Conservation (phyloP, 768 basidiomycete genomes). For the Boletus huronensis region DNA sequence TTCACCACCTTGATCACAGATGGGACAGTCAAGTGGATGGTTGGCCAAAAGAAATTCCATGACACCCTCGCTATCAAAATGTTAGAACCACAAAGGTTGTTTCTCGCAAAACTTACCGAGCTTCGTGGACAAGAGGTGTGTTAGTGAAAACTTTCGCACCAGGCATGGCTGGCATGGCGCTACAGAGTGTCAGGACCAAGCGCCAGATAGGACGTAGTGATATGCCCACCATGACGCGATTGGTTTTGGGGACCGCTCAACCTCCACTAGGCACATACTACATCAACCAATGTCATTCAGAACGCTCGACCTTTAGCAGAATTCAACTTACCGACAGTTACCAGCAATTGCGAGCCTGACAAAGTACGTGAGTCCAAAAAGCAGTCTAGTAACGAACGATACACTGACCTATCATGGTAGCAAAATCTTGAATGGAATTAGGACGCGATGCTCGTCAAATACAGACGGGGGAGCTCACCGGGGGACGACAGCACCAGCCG, state of each 20-base stretch:
- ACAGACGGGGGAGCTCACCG: constrained; percentile 44
- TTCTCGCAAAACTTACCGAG: constrained; percentile 47
- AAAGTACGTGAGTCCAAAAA: neutral
- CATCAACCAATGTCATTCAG: constrained; percentile 2
- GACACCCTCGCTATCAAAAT: constrained; percentile 74
- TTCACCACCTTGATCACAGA: constrained; percentile 98
- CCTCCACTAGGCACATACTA: constrained; percentile 99
- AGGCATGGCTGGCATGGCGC: constrained; percentile 97
- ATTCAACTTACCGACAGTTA: constrained; percentile 77
- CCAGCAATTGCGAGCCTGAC: constrained; percentile 92
- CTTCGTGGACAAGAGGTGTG: constrained; percentile 86
- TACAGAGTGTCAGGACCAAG: constrained; percentile 26
- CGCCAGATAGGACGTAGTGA: neutral
- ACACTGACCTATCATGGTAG: constrained; percentile 74
- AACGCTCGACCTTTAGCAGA: constrained; percentile 1
- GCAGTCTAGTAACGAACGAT: neutral
- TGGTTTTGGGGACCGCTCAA: constrained; percentile 92
- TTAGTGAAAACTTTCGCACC: constrained; percentile 92
- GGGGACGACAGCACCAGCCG: constrained; percentile 78
- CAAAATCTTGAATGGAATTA: constrained; percentile 54
- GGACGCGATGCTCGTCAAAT: constrained; percentile 1
- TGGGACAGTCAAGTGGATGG: constrained; percentile 97
- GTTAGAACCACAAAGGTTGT: constrained; percentile 6
- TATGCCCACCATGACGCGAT: constrained; percentile 82
- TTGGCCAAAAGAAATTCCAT: constrained; percentile 99